Conservation (phyloP, 1,284 basidiomycete genomes). For the Naganishia cerealis region DNA sequence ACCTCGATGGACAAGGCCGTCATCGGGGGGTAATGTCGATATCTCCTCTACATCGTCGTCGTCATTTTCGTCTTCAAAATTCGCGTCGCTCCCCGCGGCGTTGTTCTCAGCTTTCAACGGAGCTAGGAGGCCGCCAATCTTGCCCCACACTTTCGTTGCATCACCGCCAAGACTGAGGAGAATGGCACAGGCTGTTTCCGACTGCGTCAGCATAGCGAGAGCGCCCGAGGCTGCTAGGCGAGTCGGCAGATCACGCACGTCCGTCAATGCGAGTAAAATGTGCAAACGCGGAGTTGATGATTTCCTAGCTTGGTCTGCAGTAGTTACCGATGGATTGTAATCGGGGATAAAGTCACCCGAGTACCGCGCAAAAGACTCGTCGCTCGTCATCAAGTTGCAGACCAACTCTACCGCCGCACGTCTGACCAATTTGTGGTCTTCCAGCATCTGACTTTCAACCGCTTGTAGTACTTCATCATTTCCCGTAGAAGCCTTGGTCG, state of each 20-base stretch:
- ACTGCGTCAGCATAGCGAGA: conserved; percentile 72
- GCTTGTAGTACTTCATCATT: conserved; percentile 61
- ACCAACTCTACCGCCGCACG: conserved; percentile 87
- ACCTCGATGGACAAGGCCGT: conserved; percentile 72
- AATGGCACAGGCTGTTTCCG: conserved; percentile 61
- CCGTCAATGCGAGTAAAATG: conserved; percentile 76
- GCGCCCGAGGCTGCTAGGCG: conserved; percentile 81
- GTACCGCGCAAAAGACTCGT: conserved; percentile 71
- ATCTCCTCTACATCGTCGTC: conserved; percentile 46
- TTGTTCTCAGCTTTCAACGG: conserved; percentile 35
- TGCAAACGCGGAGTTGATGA: conserved; percentile 61
- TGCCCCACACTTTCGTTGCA: conserved; percentile 60
- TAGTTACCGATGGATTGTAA: conserved; percentile 13
- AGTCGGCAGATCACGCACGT: conserved; percentile 78
- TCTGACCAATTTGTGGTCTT: conserved; percentile 77
- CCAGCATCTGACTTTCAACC: conserved; percentile 77
- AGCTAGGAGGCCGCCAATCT: conserved; percentile 67
- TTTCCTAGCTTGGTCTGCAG: conserved; percentile 16
- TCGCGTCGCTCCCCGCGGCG: conserved; percentile 42
- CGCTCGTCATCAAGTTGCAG: conserved; percentile 82
- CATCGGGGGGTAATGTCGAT: conserved; percentile 51
- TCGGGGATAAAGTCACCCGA: conserved; percentile 40
- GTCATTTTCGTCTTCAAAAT: conserved; percentile 39
- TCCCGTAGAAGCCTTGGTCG: conserved; percentile 29
- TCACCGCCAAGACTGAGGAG: conserved; percentile 54